Conservation (phyloP, 192 early-diverging fungal genomes). For the Rhizophlyctis rosea region DNA sequence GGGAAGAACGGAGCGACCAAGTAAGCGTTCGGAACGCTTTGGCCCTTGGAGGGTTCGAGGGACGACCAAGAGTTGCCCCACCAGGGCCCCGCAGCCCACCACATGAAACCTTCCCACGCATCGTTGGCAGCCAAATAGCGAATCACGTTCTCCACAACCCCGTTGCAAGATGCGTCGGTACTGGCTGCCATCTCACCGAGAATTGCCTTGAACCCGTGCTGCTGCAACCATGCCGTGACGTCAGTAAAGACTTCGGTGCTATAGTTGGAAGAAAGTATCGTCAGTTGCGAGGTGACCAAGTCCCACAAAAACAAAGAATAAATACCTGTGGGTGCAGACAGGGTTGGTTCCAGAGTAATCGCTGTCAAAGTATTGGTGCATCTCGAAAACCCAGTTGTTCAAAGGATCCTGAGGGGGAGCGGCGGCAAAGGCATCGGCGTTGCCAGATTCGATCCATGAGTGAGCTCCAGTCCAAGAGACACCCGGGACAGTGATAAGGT, state of each 20-base stretch:
- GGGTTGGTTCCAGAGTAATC: constrained; percentile 19
- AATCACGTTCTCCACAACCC: constrained; percentile 14
- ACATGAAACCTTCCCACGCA: constrained; percentile 16
- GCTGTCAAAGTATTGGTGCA: constrained; percentile 36
- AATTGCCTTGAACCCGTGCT: constrained; percentile 20
- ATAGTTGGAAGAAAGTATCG: no score
- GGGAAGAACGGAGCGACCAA: no score
- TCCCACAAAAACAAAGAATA: no score
- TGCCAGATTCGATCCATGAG: constrained; percentile 10
- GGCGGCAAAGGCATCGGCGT: constrained; percentile 19
- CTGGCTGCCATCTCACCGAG: constrained; percentile 29
- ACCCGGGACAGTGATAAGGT: constrained; percentile 31
- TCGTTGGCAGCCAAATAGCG: constrained; percentile 19
- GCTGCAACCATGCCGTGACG: constrained; percentile 23
- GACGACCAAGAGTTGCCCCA: constrained; percentile 21
- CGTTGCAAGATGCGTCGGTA: constrained; percentile 15
- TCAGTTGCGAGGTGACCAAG: no score
- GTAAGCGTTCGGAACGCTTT: no score
- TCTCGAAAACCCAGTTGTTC: constrained; percentile 34
- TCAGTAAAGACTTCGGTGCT: constrained; percentile 7
- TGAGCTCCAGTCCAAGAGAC: constrained; percentile 31
- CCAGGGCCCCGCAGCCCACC: constrained; percentile 29
- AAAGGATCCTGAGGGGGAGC: constrained; percentile 16
- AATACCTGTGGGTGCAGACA: no score
- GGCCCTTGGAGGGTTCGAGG: no score